phyloP scores from a whole-genome alignment of 2,329 filamentous ascomycete genomes.

The Exophiala phaeomuriformis region DNA sequence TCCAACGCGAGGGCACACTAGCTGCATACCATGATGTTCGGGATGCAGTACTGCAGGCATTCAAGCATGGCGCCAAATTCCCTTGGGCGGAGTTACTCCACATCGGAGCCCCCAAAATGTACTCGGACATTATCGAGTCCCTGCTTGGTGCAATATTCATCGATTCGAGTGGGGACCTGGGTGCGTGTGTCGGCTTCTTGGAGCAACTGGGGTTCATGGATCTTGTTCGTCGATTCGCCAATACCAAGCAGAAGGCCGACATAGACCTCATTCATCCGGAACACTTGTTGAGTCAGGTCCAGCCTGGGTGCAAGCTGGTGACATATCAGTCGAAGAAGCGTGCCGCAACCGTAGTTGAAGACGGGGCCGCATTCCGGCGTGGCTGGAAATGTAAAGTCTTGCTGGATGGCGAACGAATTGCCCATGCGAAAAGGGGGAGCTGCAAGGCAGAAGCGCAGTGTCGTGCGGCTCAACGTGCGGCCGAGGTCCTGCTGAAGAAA shows the following conservation, averaged over 20 bases:
- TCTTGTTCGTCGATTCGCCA: slow-evolving; percentile 22
- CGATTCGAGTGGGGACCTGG: slow-evolving; percentile 59
- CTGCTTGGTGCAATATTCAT: slow-evolving; percentile 76
- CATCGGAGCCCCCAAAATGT: slow-evolving; percentile 65
- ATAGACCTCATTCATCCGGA: slow-evolving; percentile 12
- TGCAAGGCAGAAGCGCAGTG: slow-evolving; percentile 20
- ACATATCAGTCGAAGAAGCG: not conserved
- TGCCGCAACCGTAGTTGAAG: not conserved
- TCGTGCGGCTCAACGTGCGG: slow-evolving; percentile 15
- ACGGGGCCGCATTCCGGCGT: too few relatives aligned
- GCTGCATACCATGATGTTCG: slow-evolving; percentile 43
- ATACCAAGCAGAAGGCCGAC: slow-evolving; percentile 2
- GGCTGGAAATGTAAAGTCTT: slow-evolving; percentile 16
- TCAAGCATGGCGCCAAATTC: slow-evolving; percentile 51
- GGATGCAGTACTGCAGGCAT: slow-evolving; percentile 42
- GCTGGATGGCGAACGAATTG: slow-evolving; percentile 8
- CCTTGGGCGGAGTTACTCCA: slow-evolving; percentile 69
- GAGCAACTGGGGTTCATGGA: slow-evolving; percentile 54
- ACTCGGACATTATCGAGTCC: slow-evolving; percentile 75
- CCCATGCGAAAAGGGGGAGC: slow-evolving; percentile 5
- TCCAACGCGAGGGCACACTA: slow-evolving; percentile 8
- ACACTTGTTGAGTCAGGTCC: not conserved
- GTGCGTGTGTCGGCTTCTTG: slow-evolving; percentile 54
- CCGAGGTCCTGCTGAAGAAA: slow-evolving; percentile 4
- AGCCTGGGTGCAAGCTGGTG: not conserved